Evolutionary conservation across 257 asterid genomes (phyloP).

Genomic region (Nicotiana paniculata): DNA sequence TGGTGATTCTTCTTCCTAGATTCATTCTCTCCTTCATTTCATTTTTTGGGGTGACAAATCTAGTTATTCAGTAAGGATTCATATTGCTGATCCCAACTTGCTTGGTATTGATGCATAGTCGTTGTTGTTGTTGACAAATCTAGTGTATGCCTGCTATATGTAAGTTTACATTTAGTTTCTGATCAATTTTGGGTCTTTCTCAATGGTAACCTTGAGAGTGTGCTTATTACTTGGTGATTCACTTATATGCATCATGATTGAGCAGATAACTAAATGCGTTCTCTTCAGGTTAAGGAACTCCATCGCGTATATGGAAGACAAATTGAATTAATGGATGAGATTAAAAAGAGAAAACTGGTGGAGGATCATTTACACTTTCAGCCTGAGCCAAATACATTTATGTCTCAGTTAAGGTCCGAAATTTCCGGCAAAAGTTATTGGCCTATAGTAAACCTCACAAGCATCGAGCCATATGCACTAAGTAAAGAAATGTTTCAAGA

Average conservation of each 20-base stretch:
- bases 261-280: background rate
- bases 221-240: background rate
- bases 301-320: constrained; percentile 64
- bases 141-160: background rate
- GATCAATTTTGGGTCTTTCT: background rate
- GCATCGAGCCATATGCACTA: constrained; percentile 15
- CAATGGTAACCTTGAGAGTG: background rate
- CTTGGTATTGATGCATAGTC: no score
- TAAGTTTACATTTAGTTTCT: background rate
- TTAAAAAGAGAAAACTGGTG: constrained; percentile 28
- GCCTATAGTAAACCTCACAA: constrained; percentile 20
- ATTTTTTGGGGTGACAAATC: background rate
- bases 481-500: constrained; percentile 25
- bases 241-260: background rate
- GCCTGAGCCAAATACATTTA: constrained; percentile 21
- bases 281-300: constrained; percentile 61
- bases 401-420: constrained; percentile 19
- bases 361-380: constrained; percentile 22
- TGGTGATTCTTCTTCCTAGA: background rate
- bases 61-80: background rate
- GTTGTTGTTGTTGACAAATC: background rate
- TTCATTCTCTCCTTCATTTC: background rate
- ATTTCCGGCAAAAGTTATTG: constrained; percentile 29
- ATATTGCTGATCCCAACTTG: no score
- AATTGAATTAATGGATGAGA: constrained; percentile 58